These are phyloP conservation scores for Erucastrum elatum DNA, from an alignment of 345 rosid genomes.

Conservation along the genomic window DNA sequence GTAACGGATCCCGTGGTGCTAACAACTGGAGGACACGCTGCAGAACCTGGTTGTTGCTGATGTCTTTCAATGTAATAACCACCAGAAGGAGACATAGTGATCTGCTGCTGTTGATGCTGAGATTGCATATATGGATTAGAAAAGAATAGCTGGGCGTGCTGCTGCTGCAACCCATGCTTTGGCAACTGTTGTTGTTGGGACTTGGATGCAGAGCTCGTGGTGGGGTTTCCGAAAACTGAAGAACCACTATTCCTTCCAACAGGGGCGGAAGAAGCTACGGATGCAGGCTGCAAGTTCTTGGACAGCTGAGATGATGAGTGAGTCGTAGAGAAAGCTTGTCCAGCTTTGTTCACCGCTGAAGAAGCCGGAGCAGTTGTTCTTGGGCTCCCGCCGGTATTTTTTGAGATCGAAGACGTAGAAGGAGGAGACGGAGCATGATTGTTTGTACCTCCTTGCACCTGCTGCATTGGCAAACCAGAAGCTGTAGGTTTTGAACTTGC, in stretches of 20 bases:
- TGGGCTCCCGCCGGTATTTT: conserved; percentile 88
- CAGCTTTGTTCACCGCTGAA: conserved; percentile 56
- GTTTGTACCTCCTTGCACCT: conserved; percentile 40
- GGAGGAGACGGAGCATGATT: conserved; percentile 71
- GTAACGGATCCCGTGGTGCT: conserved; percentile 21
- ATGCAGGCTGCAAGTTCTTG: conserved; percentile 58
- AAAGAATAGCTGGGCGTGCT: conserved; percentile 58
- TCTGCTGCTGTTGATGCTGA: conserved; percentile 54
- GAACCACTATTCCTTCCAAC: conserved; percentile 56
- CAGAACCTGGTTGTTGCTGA: conserved; percentile 49
- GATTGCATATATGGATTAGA: conserved; percentile 52
- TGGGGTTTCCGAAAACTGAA: conserved; percentile 62
- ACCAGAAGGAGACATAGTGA: conserved; percentile 40
- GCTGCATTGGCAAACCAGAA: conserved; percentile 53
- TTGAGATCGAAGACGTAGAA: conserved; percentile 74
- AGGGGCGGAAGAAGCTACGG: conserved; percentile 56
- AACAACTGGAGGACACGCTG: conserved; percentile 53
- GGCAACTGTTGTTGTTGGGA: conserved; percentile 59
- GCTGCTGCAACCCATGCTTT: conserved; percentile 53
- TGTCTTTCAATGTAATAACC: conserved; percentile 74
- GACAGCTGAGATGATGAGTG: conserved; percentile 64
- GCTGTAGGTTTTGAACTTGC: conserved; percentile 57
- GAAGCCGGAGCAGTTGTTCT: conserved; percentile 57
- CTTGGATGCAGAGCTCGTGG: conserved; percentile 56
- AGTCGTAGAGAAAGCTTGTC: conserved; percentile 44